These are phyloP conservation scores for Stentor coeruleus DNA, from an alignment of 73 alveolate species.

Conservation along the genomic window DNA sequence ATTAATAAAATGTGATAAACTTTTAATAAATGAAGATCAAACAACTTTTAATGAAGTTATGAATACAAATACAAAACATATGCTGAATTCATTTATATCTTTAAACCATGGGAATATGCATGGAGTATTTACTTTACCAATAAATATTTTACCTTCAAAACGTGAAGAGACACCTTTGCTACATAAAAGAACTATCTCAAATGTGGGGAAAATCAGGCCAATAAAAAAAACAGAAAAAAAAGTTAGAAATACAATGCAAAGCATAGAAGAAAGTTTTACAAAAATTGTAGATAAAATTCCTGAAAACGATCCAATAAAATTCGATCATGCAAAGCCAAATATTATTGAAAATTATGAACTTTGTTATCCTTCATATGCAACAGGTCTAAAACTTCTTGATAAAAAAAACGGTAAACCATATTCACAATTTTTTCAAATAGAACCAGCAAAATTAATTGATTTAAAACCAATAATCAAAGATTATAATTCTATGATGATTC, in stretches of 20 bases:
- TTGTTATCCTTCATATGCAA: neutral
- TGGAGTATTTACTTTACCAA: neutral
- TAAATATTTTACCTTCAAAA: neutral
- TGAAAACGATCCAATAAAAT: neutral
- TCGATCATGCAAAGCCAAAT: neutral
- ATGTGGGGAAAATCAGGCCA: neutral
- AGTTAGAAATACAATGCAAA: neutral
- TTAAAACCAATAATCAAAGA: neutral
- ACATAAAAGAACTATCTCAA: neutral
- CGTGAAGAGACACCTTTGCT: neutral
- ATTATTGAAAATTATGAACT: neutral
- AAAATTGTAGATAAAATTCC: neutral
- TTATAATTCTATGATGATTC: neutral
- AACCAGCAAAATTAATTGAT: too few species aligned
- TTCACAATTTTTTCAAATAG: too few species aligned
- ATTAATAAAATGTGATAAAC: too few species aligned
- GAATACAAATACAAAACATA: neutral
- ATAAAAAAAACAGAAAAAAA: too few species aligned
- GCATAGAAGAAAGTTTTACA: neutral
- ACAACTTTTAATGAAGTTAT: neutral
- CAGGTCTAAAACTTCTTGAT: neutral
- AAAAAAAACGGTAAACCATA: too few species aligned
- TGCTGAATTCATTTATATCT: neutral
- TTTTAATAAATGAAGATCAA: neutral
- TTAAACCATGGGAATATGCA: neutral